Evolutionary conservation across 2,329 filamentous ascomycete genomes (phyloP).

Genomic region (Colletotrichum sp.): DNA sequence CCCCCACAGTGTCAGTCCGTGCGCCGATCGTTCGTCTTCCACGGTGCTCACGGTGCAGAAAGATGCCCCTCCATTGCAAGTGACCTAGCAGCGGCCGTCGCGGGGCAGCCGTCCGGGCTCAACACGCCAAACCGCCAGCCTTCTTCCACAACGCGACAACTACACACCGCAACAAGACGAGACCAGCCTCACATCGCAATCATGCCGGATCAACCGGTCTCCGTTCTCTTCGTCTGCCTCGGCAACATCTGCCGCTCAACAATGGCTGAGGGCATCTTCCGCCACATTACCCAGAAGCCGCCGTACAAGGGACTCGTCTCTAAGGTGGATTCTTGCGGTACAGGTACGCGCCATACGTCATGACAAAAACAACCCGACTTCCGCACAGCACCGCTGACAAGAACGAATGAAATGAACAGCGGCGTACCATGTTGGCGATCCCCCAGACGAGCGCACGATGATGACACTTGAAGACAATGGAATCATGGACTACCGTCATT

Average conservation of each 20-base stretch:
- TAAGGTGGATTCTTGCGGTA: constrained; percentile 87
- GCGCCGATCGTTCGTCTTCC: not conserved
- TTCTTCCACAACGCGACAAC: constrained; percentile 2
- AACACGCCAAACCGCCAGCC: not conserved
- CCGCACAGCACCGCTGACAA: not conserved
- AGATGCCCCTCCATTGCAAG: constrained; percentile 10
- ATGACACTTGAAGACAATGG: constrained; percentile 75
- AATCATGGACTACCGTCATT: constrained; percentile 78
- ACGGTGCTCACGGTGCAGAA: not conserved
- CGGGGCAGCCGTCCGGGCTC: not conserved
- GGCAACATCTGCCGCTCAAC: constrained; percentile 95
- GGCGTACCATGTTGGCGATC: constrained; percentile 80
- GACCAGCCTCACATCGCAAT: constrained; percentile 3
- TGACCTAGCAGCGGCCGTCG: not conserved
- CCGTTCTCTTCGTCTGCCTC: constrained; percentile 92
- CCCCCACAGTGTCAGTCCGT: not conserved
- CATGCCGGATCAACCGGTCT: constrained; percentile 53
- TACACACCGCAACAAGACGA: not conserved
- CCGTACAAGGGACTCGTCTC: constrained; percentile 65
- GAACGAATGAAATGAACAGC: constrained; percentile 43
- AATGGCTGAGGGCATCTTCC: constrained; percentile 96
- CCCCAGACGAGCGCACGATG: constrained; percentile 85
- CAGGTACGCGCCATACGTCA: constrained; percentile 49
- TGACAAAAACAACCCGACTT: not conserved
- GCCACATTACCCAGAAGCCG: constrained; percentile 67